Evolutionary conservation across 495 filamentous ascomycete genomes (phyloP).

Genomic region (Xylaria palmicola): DNA sequence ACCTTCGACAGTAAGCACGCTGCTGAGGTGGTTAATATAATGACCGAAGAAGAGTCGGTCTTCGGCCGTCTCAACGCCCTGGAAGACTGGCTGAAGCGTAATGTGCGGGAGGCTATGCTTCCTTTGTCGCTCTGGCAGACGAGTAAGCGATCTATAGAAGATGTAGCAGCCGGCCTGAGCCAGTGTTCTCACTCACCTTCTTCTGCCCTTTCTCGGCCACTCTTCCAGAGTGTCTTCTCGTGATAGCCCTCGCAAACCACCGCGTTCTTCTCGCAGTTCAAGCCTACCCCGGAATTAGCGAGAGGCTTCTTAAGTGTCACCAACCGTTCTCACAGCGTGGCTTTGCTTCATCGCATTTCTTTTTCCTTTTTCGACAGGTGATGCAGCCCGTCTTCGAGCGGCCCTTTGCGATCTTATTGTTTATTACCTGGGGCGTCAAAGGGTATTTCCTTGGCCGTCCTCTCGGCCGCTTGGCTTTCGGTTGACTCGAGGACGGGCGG

Average conservation of each 20-base stretch:
- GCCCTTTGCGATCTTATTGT: conserved; percentile 75
- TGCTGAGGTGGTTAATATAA: conserved; percentile 77
- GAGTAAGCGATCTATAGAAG: conserved; percentile 25
- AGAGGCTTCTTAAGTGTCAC: conserved; percentile 13
- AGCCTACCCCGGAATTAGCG: conserved; percentile 47
- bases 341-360: conserved; percentile 97
- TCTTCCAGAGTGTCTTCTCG: conserved; percentile 84
- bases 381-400: conserved; percentile 92
- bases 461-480: conserved; percentile 58
- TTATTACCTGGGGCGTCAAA: conserved; percentile 45
- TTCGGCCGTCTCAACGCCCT: conserved; percentile 81
- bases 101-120: conserved; percentile 53
- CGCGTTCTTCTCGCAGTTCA: conserved; percentile 92
- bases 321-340: conserved; percentile 61
- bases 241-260: conserved; percentile 91
- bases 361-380: conserved; percentile 88
- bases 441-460: conserved; percentile 87
- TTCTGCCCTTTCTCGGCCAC: conserved; percentile 72
- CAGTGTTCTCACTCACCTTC: conserved; percentile 57
- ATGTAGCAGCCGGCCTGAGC: not conserved
- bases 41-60: conserved; percentile 85
- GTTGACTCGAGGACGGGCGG: conserved; percentile 20
- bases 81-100: conserved; percentile 73
- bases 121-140: conserved; percentile 41
- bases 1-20: conserved; percentile 78